Evolutionary conservation across 148 eudicot species (phyloP).

Genomic region (Chenopodium suecicum): DNA sequence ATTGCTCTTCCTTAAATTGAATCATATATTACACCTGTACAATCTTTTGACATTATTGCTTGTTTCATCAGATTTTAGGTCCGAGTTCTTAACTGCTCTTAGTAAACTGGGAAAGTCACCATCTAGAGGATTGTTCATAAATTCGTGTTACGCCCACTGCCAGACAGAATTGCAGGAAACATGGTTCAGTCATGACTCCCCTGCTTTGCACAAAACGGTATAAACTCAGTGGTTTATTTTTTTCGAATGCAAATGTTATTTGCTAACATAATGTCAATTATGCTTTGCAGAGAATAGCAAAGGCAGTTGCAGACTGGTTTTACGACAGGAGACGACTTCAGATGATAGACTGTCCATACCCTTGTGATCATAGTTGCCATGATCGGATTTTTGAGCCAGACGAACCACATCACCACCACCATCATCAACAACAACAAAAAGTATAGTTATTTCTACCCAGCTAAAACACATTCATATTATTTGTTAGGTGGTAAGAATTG

Average conservation of each 20-base stretch:
- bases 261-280: background rate
- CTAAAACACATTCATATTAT: background rate
- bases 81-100: constrained; percentile 52
- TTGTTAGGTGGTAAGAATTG: background rate
- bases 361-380: constrained; percentile 79
- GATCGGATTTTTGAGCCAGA: constrained; percentile 58
- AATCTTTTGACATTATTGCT: background rate
- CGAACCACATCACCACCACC: constrained; percentile 35
- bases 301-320: constrained; percentile 90
- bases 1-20: background rate
- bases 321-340: constrained; percentile 63
- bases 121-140: constrained; percentile 65
- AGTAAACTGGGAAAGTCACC: constrained; percentile 37
- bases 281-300: constrained; percentile 66
- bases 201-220: constrained; percentile 50
- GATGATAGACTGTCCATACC: constrained; percentile 84
- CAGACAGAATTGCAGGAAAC: constrained; percentile 76
- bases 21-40: background rate
- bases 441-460: constrained; percentile 12
- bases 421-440: constrained; percentile 4
- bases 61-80: constrained; percentile 49
- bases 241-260: background rate
- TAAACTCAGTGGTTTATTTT: background rate
- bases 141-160: constrained; percentile 85
- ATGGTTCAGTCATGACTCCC: constrained; percentile 68